A percentile compares a stretch with the other conserved stretches of the same genome.
phyloP scores from a whole-genome alignment of 2,329 filamentous ascomycete species.

The Karstenula rhodostoma region DNA sequence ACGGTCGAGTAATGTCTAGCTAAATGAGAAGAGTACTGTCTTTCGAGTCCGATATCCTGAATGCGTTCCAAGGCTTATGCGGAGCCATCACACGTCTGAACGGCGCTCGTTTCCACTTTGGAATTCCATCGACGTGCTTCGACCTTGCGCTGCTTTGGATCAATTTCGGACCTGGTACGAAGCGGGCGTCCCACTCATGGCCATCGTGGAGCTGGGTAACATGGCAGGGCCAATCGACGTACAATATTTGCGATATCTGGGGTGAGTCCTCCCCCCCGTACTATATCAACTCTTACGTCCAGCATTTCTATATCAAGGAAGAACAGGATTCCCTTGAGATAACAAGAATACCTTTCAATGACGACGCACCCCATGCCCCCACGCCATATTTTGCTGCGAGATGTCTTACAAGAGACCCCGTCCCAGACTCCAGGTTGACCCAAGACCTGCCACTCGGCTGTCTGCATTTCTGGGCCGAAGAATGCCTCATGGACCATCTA shows the following conservation, averaged over 20 bases:
- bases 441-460: constrained; percentile 1
- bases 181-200: neutral
- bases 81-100: constrained; percentile 1
- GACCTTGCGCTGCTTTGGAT: constrained; percentile 4
- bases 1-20: neutral
- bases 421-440: neutral
- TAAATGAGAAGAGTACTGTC: neutral
- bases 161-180: neutral
- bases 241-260: neutral
- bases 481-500: neutral
- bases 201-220: constrained; percentile 1
- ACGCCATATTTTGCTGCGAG: neutral
- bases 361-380: no score
- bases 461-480: neutral
- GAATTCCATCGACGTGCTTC: neutral
- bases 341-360: neutral
- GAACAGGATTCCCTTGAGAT: neutral
- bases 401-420: neutral
- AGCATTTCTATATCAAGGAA: neutral
- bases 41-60: neutral
- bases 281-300: neutral
- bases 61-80: constrained; percentile 1
- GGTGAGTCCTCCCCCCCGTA: neutral
- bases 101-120: neutral
- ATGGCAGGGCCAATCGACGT: neutral